Percentiles rank a stretch among this genome's conserved stretches.
Conservation (phyloP, 257 asterid species). For the Nicotiana tomentosiformis region DNA sequence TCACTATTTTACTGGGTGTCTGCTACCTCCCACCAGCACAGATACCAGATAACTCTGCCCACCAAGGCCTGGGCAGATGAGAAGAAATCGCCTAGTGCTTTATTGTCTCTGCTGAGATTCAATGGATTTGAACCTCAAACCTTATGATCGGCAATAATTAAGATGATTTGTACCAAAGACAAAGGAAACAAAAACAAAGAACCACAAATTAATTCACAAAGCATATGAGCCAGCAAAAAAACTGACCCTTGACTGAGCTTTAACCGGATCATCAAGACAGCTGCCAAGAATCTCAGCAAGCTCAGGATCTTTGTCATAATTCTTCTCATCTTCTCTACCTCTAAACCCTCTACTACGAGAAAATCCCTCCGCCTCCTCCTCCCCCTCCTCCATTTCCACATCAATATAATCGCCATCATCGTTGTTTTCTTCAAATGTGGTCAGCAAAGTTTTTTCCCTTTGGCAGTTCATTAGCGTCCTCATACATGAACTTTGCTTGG, state of each 20-base stretch:
- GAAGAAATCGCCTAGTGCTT: no score
- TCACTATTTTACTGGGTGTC: no score
- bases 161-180: background rate
- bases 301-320: conserved; percentile 86
- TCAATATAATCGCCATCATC: conserved; percentile 20
- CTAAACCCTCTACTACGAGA: conserved; percentile 32
- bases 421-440: conserved; percentile 29
- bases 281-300: conserved; percentile 81
- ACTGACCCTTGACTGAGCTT: conserved; percentile 51
- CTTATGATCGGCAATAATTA: background rate
- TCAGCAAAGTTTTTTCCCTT: conserved; percentile 18
- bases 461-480: conserved; percentile 6
- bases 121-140: no score
- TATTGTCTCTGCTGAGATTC: no score
- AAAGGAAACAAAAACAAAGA: background rate
- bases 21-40: no score
- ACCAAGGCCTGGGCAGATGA: no score
- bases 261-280: conserved; percentile 70
- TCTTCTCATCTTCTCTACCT: conserved; percentile 48
- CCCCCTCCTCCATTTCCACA: conserved; percentile 1
- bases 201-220: background rate
- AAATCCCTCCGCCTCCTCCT: conserved; percentile 30
- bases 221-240: background rate
- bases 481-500: conserved; percentile 14
- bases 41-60: no score